A percentile compares a stretch with the other conserved stretches of the same genome.
Conservation (phyloP, 352 stramenopile species). For the Phytophthora pseudosyringae region DNA sequence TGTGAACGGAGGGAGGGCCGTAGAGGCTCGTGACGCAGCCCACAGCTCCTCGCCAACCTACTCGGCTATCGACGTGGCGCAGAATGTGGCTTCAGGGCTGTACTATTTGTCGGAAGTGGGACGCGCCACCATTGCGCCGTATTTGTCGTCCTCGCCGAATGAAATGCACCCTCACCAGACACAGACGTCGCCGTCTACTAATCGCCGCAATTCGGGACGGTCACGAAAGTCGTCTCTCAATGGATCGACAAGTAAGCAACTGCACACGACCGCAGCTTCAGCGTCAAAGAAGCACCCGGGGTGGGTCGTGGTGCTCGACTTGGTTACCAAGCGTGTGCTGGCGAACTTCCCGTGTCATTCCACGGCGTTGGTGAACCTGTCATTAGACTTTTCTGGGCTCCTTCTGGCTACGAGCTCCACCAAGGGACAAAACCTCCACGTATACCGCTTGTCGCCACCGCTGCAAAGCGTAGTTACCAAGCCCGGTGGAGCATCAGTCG, state of each 20-base stretch:
- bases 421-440: slow-evolving; percentile 88
- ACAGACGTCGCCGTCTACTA: slow-evolving; percentile 21
- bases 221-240: slow-evolving; percentile 26
- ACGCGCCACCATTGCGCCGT: slow-evolving; percentile 71
- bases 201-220: slow-evolving; percentile 13
- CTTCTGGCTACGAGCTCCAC: slow-evolving; percentile 82
- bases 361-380: slow-evolving; percentile 72
- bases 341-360: slow-evolving; percentile 81
- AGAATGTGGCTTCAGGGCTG: slow-evolving; percentile 87
- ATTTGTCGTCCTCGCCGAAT: slow-evolving; percentile 59
- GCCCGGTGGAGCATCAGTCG: slow-evolving; percentile 14
- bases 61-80: slow-evolving; percentile 81
- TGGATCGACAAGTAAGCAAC: slow-evolving; percentile 16
- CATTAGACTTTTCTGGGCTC: slow-evolving; percentile 79
- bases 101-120: slow-evolving; percentile 87
- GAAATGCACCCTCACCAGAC: slow-evolving; percentile 14
- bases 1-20: slow-evolving; percentile 38
- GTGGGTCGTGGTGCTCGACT: slow-evolving; percentile 75
- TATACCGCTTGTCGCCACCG: slow-evolving; percentile 77
- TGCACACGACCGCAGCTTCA: slow-evolving; percentile 3
- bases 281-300: slow-evolving; percentile 47
- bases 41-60: slow-evolving; percentile 54
- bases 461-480: slow-evolving; percentile 49
- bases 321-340: slow-evolving; percentile 66
- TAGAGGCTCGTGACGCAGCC: slow-evolving; percentile 29